Evolutionary conservation across 1,284 basidiomycete genomes (phyloP).

Genomic region (Microbotryomycetes sp.): DNA sequence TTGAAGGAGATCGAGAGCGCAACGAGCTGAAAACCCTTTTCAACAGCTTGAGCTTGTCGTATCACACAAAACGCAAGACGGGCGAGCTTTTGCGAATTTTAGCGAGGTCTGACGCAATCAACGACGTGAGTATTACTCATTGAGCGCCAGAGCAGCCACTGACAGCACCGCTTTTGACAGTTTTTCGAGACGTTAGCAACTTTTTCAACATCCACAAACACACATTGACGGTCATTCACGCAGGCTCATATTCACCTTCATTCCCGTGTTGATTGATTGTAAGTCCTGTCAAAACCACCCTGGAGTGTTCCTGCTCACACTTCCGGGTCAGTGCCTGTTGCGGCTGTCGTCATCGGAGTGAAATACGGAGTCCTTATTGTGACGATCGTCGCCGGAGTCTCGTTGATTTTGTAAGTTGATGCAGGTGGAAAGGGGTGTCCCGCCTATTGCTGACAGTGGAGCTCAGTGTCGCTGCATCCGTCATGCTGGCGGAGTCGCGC

Average conservation of each 20-base stretch:
- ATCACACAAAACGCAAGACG: constrained; percentile 65
- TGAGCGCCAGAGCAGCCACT: constrained; percentile 37
- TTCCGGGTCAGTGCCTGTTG: no score
- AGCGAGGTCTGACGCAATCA: constrained; percentile 48
- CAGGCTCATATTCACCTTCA: constrained; percentile 62
- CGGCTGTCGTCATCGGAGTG: constrained; percentile 35
- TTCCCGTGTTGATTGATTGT: constrained; percentile 59
- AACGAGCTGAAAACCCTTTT: background rate
- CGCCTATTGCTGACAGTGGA: background rate
- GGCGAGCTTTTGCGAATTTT: constrained; percentile 60
- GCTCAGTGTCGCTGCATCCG: constrained; percentile 53
- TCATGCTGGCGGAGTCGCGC: constrained; percentile 44
- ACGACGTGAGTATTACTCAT: constrained; percentile 14
- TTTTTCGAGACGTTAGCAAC: constrained; percentile 7
- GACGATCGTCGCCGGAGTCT: constrained; percentile 62
- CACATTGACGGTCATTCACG: background rate
- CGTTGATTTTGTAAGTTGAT: constrained; percentile 60
- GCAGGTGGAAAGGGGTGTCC: constrained; percentile 23
- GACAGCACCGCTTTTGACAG: constrained; percentile 41
- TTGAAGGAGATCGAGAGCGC: background rate
- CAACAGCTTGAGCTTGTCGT: constrained; percentile 61
- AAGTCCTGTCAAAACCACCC: no score
- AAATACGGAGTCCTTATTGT: constrained; percentile 45
- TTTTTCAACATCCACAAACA: background rate
- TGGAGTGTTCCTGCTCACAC: no score